Base-by-base conservation (phyloP, 768 basidiomycete genomes). In the Podaxis carcinomalis region DNA sequence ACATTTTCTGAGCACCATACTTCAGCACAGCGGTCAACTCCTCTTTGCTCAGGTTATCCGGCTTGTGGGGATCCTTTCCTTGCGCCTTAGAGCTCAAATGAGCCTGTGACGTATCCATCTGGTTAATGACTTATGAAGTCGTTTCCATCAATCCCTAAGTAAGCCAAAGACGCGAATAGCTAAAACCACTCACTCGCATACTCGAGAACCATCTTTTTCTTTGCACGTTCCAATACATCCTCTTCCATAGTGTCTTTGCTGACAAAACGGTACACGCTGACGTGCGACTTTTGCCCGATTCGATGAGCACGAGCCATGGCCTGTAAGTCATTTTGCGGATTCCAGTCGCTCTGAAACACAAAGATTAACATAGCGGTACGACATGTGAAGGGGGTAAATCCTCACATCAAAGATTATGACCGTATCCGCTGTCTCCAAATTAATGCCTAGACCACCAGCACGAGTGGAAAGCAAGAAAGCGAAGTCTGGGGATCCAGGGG, bases 181-280 rank as follows among this genome's bases (percentile, higher is more conserved):
- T 51, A 47, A 44, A 53, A 56, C 62, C 54, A 90, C 95, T 71
- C 74, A 98, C 95, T 98, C 46, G 97, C 97, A 79, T 98, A 97
- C 74, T 99, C 97, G 64, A 99, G 80, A 47, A 98, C 94, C 97
- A 98, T 98, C 80, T 99, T 98, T 80, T 94, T 93, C 83, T 95
- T 95, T 10, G 97, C 97, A 55, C 96, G 84, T 77, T 99, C 96
- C 50, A 99, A 83, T 19, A 98, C 91, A 69, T 98, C 97, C 76
- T 98, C 97, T 75, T 98, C 97, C 87, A 98, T 97, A 19, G 96
- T 98, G 69, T 98, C 97, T 76, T 98, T 98, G 70, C 93, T 95
- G 69, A 99, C 94, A 72, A 98, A 95, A 27, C 96, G 90, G 74
- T 98, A 98, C 51, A 99, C 97, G 70, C 88, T 98, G 68, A 99